These are phyloP conservation scores for Globisporangium megalacanthum DNA, from an alignment of 352 stramenopile genomes.

Conservation along the genomic window DNA sequence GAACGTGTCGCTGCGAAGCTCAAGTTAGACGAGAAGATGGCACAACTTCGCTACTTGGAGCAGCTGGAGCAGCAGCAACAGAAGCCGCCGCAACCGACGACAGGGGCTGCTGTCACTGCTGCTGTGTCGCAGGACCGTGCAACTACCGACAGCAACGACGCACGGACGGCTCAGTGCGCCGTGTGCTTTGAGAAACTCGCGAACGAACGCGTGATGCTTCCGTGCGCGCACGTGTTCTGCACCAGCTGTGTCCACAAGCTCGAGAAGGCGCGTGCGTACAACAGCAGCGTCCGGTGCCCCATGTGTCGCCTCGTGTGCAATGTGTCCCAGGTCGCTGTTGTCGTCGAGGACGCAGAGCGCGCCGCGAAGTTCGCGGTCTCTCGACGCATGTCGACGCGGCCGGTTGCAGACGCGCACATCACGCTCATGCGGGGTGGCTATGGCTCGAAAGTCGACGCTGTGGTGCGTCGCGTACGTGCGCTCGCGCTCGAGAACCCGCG, in stretches of 20 bases:
- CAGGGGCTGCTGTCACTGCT: not conserved
- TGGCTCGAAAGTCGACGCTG: conserved; percentile 68
- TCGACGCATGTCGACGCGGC: not conserved
- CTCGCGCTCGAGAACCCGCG: conserved; percentile 41
- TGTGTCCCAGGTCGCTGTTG: conserved; percentile 17
- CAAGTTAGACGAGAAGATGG: conserved; percentile 42
- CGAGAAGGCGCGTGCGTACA: conserved; percentile 17
- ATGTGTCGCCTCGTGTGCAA: conserved; percentile 42
- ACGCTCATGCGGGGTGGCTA: conserved; percentile 24
- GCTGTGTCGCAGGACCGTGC: not conserved
- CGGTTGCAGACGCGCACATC: conserved; percentile 9
- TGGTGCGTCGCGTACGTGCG: conserved; percentile 39
- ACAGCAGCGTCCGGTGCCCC: conserved; percentile 37
- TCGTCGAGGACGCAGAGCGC: conserved; percentile 13
- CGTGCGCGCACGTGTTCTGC: conserved; percentile 87
- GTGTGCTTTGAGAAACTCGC: conserved; percentile 78
- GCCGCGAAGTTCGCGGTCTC: not conserved
- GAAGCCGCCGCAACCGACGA: not conserved
- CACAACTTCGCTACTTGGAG: conserved; percentile 56
- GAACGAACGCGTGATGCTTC: conserved; percentile 60
- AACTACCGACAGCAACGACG: not conserved
- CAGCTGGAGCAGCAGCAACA: conserved; percentile 32
- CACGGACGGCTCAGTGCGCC: conserved; percentile 30
- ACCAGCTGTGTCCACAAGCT: conserved; percentile 36
- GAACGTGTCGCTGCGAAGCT: conserved; percentile 36